Base-by-base conservation (phyloP, 495 filamentous ascomycete species). In the Baudoinia panamericana region DNA sequence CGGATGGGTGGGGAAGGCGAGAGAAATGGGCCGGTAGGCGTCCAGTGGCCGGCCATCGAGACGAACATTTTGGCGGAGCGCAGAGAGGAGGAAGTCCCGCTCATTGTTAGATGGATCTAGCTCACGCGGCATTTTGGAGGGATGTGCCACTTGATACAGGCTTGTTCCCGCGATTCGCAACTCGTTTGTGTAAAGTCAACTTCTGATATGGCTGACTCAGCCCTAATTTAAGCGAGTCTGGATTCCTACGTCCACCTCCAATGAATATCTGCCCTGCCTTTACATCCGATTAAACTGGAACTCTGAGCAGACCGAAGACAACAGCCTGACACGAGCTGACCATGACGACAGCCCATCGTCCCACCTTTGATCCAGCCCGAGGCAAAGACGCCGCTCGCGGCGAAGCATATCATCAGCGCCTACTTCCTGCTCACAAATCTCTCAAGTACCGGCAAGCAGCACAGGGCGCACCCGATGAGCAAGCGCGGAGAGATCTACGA, bases 351-450 rank as follows among this genome's bases (percentile, higher is more conserved):
- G 72, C 73, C 24, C 82, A 90, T 53, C 76, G 87, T 60, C 87
- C 87, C 45, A 95, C 87, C 0, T 95, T 95, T 52, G 87, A 95
- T 57, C 87, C 87, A 43, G 81, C 90, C 28, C 78, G 79, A 57
- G 90, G 92, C 50, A 94, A 93, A 72, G 90, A 97, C 60, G 83
- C 87, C 55, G 81, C 82, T 39, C 79, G 86, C 51, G 90, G 90
- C 12, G 82, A 84, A 27, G 90, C 90, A 43, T 96, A 95, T 63
- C 90, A 97, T 60, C 90, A 95, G 67, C 78, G 90, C 38, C 79
- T 96, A 9, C 77, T 94, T 2, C 92, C 90, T 4, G 90, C 90
- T 8, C 77, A 96, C 56, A 95, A 79, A 24, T 75, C 81, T 53
- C 74, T 97, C 52, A 97, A 97, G 63, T 76, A 79, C 44, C 73